Percentiles rank a stretch among this genome's conserved stretches.
Conservation (phyloP, 352 stramenopile genomes). For the Phytopythium litorale region DNA sequence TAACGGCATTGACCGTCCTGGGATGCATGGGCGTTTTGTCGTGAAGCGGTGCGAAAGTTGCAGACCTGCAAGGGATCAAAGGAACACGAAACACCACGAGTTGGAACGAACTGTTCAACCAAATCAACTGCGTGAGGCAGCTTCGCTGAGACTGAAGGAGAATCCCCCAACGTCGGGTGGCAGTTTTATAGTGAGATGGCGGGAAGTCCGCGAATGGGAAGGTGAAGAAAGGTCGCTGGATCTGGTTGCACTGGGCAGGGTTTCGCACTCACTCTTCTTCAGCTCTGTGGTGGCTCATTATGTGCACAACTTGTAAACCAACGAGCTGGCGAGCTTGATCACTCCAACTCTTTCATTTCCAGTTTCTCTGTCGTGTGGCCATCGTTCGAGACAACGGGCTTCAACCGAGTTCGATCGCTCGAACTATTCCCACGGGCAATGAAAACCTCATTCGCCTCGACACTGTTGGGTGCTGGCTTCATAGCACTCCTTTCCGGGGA, state of each 20-base stretch:
- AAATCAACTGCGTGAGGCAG: background rate
- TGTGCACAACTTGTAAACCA: background rate
- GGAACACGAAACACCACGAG: too few relatives aligned
- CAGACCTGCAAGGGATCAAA: too few relatives aligned
- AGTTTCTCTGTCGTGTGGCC: background rate
- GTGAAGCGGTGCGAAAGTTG: background rate
- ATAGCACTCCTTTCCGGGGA: background rate
- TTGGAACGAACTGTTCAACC: too few relatives aligned
- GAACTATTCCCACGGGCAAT: background rate
- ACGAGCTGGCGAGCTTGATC: background rate
- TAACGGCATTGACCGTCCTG: background rate
- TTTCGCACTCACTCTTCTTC: background rate
- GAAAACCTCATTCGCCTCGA: slow-evolving; percentile 1
- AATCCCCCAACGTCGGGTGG: background rate
- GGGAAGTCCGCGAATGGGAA: background rate
- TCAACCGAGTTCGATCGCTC: too few relatives aligned
- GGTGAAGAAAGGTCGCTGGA: background rate
- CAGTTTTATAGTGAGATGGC: background rate
- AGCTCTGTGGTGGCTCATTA: background rate
- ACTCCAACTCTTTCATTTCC: background rate
- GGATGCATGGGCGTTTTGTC: background rate
- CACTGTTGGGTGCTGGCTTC: background rate
- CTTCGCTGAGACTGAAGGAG: too few relatives aligned
- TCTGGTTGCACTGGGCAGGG: background rate
- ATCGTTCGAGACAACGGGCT: too few relatives aligned